Conservation (phyloP, 2,329 filamentous ascomycete species). For the Ilyonectria mors-panacis region DNA sequence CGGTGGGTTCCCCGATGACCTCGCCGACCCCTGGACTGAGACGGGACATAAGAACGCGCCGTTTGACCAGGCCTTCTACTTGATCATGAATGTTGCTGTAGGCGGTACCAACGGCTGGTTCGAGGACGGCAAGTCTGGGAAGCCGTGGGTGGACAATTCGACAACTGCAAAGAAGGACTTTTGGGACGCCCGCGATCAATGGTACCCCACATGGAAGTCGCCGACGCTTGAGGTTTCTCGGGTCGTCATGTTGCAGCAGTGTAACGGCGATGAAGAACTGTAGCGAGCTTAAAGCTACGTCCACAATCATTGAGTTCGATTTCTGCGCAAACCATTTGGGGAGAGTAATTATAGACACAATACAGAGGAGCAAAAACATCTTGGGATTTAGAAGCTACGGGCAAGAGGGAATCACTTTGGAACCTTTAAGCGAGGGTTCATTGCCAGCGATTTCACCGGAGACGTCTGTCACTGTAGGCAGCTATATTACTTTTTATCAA, state of each 20-base stretch:
- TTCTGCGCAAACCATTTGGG: not conserved
- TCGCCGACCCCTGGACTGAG: slow-evolving; percentile 75
- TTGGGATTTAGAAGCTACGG: not conserved
- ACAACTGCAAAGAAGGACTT: slow-evolving; percentile 81
- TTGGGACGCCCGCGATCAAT: slow-evolving; percentile 76
- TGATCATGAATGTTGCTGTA: slow-evolving; percentile 83
- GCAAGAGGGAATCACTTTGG: not conserved
- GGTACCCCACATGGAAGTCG: slow-evolving; percentile 80
- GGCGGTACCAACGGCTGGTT: slow-evolving; percentile 90
- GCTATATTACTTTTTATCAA: too few relatives aligned
- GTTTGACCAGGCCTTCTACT: slow-evolving; percentile 83
- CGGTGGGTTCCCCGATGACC: slow-evolving; percentile 75
- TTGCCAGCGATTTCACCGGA: not conserved
- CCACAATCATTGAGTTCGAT: not conserved
- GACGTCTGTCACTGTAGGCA: too few relatives aligned
- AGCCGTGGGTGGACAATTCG: slow-evolving; percentile 84
- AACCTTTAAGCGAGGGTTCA: not conserved
- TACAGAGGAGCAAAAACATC: not conserved
- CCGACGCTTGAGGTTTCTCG: slow-evolving; percentile 78
- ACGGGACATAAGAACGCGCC: slow-evolving; percentile 75
- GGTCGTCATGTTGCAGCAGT: slow-evolving; percentile 81
- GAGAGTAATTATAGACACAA: not conserved
- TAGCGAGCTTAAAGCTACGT: slow-evolving; percentile 36
- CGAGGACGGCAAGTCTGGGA: slow-evolving; percentile 77
- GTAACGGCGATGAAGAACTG: slow-evolving; percentile 71